Evolutionary conservation across 345 rosid species (phyloP).

Genomic region (Brassica rapa): DNA sequence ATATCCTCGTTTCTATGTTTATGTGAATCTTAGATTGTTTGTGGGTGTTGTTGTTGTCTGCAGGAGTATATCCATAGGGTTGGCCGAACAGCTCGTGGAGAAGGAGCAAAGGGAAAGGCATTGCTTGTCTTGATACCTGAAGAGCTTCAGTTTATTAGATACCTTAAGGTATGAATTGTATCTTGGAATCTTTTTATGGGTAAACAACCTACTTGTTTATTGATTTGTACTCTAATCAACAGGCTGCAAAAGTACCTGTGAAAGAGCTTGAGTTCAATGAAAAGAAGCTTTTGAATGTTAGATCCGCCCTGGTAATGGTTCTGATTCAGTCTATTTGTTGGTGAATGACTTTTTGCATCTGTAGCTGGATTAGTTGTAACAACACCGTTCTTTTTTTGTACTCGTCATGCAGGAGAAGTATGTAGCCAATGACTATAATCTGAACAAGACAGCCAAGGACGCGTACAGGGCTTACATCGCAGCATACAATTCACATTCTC

Average conservation of each 20-base stretch:
- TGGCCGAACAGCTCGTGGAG: slow-evolving; percentile 99
- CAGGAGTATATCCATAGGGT: slow-evolving; percentile 99
- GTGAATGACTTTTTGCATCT: background rate
- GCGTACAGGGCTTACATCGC: slow-evolving; percentile 88
- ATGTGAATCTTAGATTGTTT: slow-evolving; percentile 12
- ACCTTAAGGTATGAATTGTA: slow-evolving; percentile 63
- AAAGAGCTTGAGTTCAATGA: slow-evolving; percentile 84
- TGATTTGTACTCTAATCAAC: slow-evolving; percentile 1
- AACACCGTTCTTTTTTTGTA: slow-evolving; percentile 2
- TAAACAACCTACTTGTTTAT: background rate
- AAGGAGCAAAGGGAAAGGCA: slow-evolving; percentile 96
- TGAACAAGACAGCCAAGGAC: slow-evolving; percentile 92
- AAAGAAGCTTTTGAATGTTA: slow-evolving; percentile 78
- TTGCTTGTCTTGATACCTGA: slow-evolving; percentile 89
- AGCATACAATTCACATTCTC: slow-evolving; percentile 94
- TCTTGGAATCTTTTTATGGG: background rate
- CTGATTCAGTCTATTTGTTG: background rate
- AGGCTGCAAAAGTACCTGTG: slow-evolving; percentile 95
- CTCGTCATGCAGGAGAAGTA: slow-evolving; percentile 68
- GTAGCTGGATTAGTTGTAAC: background rate
- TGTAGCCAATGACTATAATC: slow-evolving; percentile 64
- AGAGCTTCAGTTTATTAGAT: slow-evolving; percentile 84
- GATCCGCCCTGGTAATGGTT: slow-evolving; percentile 76
- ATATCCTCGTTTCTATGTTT: background rate
- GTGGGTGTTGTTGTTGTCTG: slow-evolving; percentile 21